phyloP scores from a whole-genome alignment of 805 yeast genomes.

The Candida xyloterini region DNA sequence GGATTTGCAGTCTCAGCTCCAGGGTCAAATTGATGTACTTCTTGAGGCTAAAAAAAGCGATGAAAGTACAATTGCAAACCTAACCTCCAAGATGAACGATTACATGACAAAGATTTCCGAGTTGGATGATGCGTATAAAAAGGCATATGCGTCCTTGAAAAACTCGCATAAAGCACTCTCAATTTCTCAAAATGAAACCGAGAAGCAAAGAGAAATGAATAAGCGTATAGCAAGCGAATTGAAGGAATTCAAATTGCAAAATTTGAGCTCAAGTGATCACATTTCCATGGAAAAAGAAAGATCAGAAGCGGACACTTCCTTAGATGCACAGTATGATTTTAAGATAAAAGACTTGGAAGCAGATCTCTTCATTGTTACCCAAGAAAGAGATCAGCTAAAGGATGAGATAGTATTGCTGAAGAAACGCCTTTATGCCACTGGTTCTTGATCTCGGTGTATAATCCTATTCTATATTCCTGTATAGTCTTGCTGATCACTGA shows the following conservation, averaged over 20 bases:
- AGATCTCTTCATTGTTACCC: constrained; percentile 72
- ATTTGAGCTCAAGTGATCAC: not conserved
- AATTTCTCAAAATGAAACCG: constrained; percentile 68
- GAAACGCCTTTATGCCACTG: constrained; percentile 44
- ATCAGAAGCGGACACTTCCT: not conserved
- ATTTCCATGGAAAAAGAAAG: not conserved
- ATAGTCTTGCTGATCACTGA: no score
- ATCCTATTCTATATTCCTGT: no score
- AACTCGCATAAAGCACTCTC: constrained; percentile 74
- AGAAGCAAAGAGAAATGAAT: constrained; percentile 53
- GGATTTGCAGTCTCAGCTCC: constrained; percentile 33
- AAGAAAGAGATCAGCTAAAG: constrained; percentile 78
- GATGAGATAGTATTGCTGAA: constrained; percentile 57
- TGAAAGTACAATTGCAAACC: constrained; percentile 26
- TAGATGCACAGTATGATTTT: constrained; percentile 61
- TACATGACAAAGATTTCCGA: constrained; percentile 22
- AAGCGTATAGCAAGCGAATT: constrained; percentile 60
- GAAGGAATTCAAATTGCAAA: constrained; percentile 57
- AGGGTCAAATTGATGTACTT: constrained; percentile 55
- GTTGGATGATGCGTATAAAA: constrained; percentile 64
- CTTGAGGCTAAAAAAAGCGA: constrained; percentile 41
- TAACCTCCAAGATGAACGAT: constrained; percentile 33
- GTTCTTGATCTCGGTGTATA: not conserved
- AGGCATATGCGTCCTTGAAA: constrained; percentile 67
- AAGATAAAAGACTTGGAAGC: constrained; percentile 82